These are phyloP conservation scores for Aspergillus calidoustus DNA, from an alignment of 2,329 filamentous ascomycete species.

Conservation along the genomic window DNA sequence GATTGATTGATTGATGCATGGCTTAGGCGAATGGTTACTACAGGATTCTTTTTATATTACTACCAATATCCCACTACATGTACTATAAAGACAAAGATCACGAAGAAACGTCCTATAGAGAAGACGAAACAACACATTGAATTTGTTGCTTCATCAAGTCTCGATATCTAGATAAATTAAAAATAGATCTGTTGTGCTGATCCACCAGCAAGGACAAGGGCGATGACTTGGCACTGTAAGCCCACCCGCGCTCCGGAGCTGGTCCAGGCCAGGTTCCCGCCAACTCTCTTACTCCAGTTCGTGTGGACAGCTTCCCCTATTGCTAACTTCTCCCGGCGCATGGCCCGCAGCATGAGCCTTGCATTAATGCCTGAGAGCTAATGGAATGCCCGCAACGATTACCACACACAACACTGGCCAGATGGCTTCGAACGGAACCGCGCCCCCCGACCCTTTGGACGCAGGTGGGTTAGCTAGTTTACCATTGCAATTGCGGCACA, in stretches of 20 bases:
- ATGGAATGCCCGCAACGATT: conserved; percentile 43
- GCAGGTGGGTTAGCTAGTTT: conserved; percentile 42
- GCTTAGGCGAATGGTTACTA: conserved; percentile 37
- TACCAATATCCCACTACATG: conserved; percentile 25
- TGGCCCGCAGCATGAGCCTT: conserved; percentile 29
- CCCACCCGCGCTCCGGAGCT: background rate
- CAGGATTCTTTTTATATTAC: conserved; percentile 18
- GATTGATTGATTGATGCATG: conserved; percentile 33
- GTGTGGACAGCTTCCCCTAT: background rate
- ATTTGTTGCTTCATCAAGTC: background rate
- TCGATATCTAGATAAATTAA: background rate
- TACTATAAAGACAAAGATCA: conserved; percentile 22
- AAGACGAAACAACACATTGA: conserved; percentile 6
- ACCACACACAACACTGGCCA: conserved; percentile 36
- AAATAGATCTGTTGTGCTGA: background rate
- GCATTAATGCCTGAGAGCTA: conserved; percentile 30
- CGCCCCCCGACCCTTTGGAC: conserved; percentile 48
- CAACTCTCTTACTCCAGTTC: conserved; percentile 12
- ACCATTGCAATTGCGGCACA: background rate
- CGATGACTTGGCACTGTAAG: conserved; percentile 14
- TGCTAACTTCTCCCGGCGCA: conserved; percentile 5
- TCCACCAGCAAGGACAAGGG: background rate
- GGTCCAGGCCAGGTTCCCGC: conserved; percentile 12
- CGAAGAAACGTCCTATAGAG: conserved; percentile 30
- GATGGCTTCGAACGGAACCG: conserved; percentile 45